Base-by-base conservation (phyloP, 73 alveolate species). In the Paraurostyla sp. region DNA sequence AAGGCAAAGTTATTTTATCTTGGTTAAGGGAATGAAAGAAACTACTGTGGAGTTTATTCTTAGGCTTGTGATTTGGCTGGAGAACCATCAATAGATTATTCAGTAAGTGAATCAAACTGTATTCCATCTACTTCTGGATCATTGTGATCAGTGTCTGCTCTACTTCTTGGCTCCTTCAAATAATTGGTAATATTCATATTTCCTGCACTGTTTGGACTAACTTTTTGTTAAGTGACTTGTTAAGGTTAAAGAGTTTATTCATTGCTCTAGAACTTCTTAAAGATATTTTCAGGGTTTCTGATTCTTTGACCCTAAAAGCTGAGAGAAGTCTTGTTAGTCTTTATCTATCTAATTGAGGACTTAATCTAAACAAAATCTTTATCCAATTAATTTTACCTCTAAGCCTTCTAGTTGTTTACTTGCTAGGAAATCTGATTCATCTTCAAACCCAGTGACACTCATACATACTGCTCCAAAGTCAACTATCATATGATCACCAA, bases 391-490 rank as follows among this genome's bases (percentile, higher is more conserved):
- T 30, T 56, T 73, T 43, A 73, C 71, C 30, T 52, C 78, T 23
- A 48, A 58, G 32, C 71, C 71, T 54, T 78, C 80, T 27, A 78
- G 58, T 48, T 78, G 29, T 45, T 78, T 78, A 25, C 83, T 45
- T n/a, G 35, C 68, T 30, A 71, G 20, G 52, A 71, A 85, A 32
- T 71, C 52, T 18, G 25, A 52, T 41, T 85, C 62, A 51, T 85
- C 93, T 36, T 85, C 87, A 51, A 85, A 71, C 57, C 93, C 93
- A 16, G 71, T 51, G 25, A 85, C 93, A 20, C 63, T 29, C 65
- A 85, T 38, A 25, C 93, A 29, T 0, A 85, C 88, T 30, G 58
- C 29, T 16, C 93, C 93, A 45, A 49, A 85, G 45, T 85, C 93
- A n/a, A 71, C 71, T 4, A 85, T 29, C 4, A 85, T 56, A 20